These are phyloP conservation scores for Cryptococcus floricola DNA, from an alignment of 1,284 basidiomycete genomes.

Conservation along the genomic window DNA sequence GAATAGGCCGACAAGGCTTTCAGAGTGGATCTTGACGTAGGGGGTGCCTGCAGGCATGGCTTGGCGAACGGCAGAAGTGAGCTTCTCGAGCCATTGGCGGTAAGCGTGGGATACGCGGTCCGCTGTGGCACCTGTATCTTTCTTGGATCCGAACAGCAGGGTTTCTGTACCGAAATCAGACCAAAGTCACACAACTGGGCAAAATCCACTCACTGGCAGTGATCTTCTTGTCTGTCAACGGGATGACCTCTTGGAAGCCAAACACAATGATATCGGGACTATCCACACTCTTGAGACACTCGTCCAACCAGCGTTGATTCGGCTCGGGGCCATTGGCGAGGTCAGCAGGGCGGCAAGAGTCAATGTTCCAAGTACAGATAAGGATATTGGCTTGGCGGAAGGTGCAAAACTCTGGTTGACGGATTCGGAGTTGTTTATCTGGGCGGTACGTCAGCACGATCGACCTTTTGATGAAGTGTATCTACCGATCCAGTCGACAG, in stretches of 20 bases:
- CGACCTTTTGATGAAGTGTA: not conserved
- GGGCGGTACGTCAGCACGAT: not conserved
- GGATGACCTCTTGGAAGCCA: constrained; percentile 93
- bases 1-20: constrained; percentile 87
- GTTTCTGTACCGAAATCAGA: constrained; percentile 54
- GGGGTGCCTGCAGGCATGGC: constrained; percentile 64
- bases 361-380: constrained; percentile 91
- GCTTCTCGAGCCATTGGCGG: constrained; percentile 77
- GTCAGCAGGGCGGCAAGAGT: constrained; percentile 75
- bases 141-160: constrained; percentile 68
- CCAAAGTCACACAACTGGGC: not conserved
- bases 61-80: constrained; percentile 66
- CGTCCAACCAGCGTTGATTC: constrained; percentile 68
- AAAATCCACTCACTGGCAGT: constrained; percentile 61
- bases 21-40: constrained; percentile 76
- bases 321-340: constrained; percentile 57
- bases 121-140: constrained; percentile 42
- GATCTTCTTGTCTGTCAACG: constrained; percentile 85
- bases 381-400: constrained; percentile 75
- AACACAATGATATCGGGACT: constrained; percentile 85
- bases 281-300: constrained; percentile 65
- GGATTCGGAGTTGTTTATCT: constrained; percentile 72
- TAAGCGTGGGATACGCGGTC: constrained; percentile 78
- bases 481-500: constrained; percentile 79
- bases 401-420: constrained; percentile 71